Evolutionary conservation across 140 eudicot species (phyloP).

Genomic region (Senecio squalidus): DNA sequence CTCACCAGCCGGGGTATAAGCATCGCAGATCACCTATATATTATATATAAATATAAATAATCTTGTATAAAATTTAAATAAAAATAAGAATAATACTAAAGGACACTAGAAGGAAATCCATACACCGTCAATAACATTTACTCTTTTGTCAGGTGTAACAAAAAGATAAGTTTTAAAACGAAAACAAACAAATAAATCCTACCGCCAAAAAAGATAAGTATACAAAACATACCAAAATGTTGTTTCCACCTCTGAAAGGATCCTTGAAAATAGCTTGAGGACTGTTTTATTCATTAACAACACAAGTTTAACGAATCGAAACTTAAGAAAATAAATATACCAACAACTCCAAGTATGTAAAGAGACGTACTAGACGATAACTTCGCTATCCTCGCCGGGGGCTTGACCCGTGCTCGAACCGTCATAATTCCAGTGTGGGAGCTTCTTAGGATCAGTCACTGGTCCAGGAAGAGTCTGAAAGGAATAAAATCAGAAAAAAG

Average conservation of each 20-base stretch:
- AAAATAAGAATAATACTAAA: too few species aligned
- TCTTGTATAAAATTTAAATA: too few species aligned
- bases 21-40: constrained; percentile 83
- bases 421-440: constrained; percentile 81
- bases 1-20: constrained; percentile 86
- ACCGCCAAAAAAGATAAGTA: neutral
- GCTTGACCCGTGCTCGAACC: constrained; percentile 95
- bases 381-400: constrained; percentile 85
- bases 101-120: too few species aligned
- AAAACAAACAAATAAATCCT: neutral
- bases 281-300: constrained; percentile 35
- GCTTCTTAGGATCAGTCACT: constrained; percentile 51
- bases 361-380: constrained; percentile 52
- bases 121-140: too few species aligned
- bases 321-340: neutral
- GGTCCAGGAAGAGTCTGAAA: constrained; percentile 70
- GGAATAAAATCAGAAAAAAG: neutral
- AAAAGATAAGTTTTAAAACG: neutral
- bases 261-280: constrained; percentile 89
- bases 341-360: neutral
- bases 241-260: constrained; percentile 83
- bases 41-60: neutral
- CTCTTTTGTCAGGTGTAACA: too few species aligned
- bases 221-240: constrained; percentile 60
- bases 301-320: neutral